These are phyloP conservation scores for Coemansia sp. DNA, from an alignment of 192 early-diverging fungal genomes.

Conservation along the genomic window DNA sequence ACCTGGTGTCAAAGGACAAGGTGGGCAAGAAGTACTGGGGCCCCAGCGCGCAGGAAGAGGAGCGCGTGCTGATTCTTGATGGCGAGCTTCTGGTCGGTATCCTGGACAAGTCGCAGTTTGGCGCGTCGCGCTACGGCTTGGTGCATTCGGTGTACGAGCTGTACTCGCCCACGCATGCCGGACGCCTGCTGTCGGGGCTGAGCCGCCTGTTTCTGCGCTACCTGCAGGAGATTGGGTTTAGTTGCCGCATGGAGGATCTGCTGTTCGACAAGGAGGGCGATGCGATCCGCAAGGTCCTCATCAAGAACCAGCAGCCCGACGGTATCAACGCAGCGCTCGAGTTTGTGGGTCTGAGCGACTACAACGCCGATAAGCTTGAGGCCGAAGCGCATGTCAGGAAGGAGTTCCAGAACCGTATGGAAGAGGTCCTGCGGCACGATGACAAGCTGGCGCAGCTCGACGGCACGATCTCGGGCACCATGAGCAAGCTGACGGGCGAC, in stretches of 20 bases:
- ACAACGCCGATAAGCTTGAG: conserved; percentile 38
- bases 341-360: conserved; percentile 67
- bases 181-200: conserved; percentile 85
- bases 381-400: conserved; percentile 28
- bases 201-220: conserved; percentile 89
- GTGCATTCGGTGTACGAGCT: conserved; percentile 96
- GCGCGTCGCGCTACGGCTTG: conserved; percentile 86
- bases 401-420: conserved; percentile 74
- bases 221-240: conserved; percentile 86
- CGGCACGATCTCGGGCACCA: conserved; percentile 76
- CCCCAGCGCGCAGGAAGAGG: conserved; percentile 71
- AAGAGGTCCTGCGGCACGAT: conserved; percentile 82
- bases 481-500: conserved; percentile 76
- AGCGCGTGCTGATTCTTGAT: conserved; percentile 77
- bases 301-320: conserved; percentile 57
- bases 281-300: conserved; percentile 66
- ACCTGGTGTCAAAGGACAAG: conserved; percentile 85
- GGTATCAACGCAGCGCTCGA: conserved; percentile 73
- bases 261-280: conserved; percentile 82
- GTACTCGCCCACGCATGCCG: conserved; percentile 86
- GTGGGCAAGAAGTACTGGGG: conserved; percentile 89
- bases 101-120: conserved; percentile 97
- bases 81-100: conserved; percentile 91
- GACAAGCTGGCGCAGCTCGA: conserved; percentile 88
- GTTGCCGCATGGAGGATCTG: conserved; percentile 99